These are phyloP conservation scores for Quercus robur DNA, from an alignment of 306 rosid genomes.

Conservation along the genomic window DNA sequence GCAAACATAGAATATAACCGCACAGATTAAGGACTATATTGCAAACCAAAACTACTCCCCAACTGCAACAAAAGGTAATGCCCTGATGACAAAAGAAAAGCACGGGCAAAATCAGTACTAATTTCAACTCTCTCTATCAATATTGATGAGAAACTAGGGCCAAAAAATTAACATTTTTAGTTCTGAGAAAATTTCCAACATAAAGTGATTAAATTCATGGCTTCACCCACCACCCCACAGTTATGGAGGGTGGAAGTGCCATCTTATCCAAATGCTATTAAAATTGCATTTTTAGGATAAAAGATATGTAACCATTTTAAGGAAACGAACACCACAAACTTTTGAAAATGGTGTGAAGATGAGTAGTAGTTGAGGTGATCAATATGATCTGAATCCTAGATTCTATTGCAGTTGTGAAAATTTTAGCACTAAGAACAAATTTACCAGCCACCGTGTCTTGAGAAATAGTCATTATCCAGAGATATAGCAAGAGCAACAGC, in stretches of 20 bases:
- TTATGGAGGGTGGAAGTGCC: neutral
- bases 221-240: neutral
- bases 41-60: conserved; percentile 44
- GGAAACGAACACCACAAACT: neutral
- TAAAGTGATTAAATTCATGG: neutral
- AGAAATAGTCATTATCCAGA: conserved; percentile 95
- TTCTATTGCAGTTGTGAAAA: neutral
- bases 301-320: neutral
- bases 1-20: neutral
- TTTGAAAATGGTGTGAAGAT: neutral
- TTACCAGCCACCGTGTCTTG: conserved; percentile 96
- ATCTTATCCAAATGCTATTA: neutral
- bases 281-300: neutral
- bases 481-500: conserved; percentile 96
- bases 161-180: neutral
- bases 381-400: neutral
- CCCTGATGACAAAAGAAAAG: conserved; percentile 44
- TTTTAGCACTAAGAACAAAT: conserved; percentile 16
- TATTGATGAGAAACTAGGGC: neutral
- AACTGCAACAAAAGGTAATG: conserved; percentile 52
- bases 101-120: conserved; percentile 1
- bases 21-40: conserved; percentile 6
- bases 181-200: neutral
- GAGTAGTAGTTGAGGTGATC: conserved; percentile 6
- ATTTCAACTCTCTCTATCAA: conserved; percentile 22